Percentiles rank a stretch among this genome's conserved stretches.
Evolutionary conservation across 1,284 basidiomycete species (phyloP).

Genomic region (Puccinia novopanici): DNA sequence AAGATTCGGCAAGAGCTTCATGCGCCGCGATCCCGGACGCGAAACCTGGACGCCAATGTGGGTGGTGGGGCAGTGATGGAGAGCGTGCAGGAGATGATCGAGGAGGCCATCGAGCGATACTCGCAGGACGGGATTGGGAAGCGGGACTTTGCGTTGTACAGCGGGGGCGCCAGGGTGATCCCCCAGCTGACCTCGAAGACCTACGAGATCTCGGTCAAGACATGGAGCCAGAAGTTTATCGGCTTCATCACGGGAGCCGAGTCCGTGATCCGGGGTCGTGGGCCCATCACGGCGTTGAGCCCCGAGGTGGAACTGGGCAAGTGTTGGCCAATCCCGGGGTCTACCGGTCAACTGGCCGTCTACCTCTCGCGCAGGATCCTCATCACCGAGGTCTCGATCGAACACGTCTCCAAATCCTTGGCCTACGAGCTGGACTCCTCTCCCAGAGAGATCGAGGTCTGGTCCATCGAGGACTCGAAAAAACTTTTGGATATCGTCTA

Average conservation of each 20-base stretch:
- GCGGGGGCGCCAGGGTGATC: constrained; percentile 76
- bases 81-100: constrained; percentile 65
- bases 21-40: background rate
- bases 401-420: constrained; percentile 78
- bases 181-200: constrained; percentile 78
- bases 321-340: constrained; percentile 88
- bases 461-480: constrained; percentile 76
- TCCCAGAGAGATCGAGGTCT: constrained; percentile 81
- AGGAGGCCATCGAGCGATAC: constrained; percentile 67
- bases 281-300: constrained; percentile 80
- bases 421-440: constrained; percentile 72
- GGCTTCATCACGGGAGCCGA: constrained; percentile 66
- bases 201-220: constrained; percentile 67
- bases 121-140: constrained; percentile 77
- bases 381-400: constrained; percentile 78
- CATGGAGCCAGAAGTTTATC: constrained; percentile 59
- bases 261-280: constrained; percentile 67
- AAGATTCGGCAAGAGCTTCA: constrained; percentile 33
- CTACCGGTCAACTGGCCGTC: constrained; percentile 77
- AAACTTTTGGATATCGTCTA: constrained; percentile 69
- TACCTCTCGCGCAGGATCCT: constrained; percentile 70
- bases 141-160: constrained; percentile 81
- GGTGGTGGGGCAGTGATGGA: constrained; percentile 4
- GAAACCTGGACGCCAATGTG: background rate
- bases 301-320: constrained; percentile 77